Base-by-base conservation (phyloP, 2,329 filamentous ascomycete species). In the Calonectria pauciramosa region DNA sequence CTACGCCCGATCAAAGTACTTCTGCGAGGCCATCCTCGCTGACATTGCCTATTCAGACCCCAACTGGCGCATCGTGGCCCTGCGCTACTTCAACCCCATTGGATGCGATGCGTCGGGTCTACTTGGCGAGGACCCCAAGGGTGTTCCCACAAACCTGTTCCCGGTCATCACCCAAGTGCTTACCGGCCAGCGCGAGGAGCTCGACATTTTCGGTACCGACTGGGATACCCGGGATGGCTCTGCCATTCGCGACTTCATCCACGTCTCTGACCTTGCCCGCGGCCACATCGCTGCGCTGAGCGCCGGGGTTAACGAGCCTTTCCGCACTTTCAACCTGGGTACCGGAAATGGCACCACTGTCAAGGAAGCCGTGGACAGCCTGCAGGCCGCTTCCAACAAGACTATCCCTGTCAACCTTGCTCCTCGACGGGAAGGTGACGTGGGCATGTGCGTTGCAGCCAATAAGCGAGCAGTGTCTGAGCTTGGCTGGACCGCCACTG, bases 81-180 rank as follows among this genome's bases (percentile, higher is more conserved):
- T 94, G 34, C 88, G 92, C 36, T 94, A 94, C 83, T 94, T 94
- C 85, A 94, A 93, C 76, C 92, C 92, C 0, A 90, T 93, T 68
- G 92, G 92, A 10, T 93, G 91, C 82, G 91, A 94, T 80, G 86
- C 90, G 32, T 93, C 91, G 4, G 92, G 92, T 20, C 84, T 92
- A 9, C 85, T 94, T 14, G 91, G 92, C 23, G 92, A 94, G 84
- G 90, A 93, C 81, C 92, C 92, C 30, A 87, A 89, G 70, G 89
- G 89, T 72, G 88, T 87, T 44, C 91, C 92, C 11, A 92, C 90
- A 49, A 94, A 94, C 80, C 86, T 94, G 47, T 90, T 93, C 75
- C 92, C 92, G 0, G 90, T 93, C 9, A 89, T 94, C 51, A 88
- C 91, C 64, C 90, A 91, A 68, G 91, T 93, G 10, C 86, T 93